Conservation (phyloP, 2,329 filamentous ascomycete genomes). For the Clarireedia monteithiana region DNA sequence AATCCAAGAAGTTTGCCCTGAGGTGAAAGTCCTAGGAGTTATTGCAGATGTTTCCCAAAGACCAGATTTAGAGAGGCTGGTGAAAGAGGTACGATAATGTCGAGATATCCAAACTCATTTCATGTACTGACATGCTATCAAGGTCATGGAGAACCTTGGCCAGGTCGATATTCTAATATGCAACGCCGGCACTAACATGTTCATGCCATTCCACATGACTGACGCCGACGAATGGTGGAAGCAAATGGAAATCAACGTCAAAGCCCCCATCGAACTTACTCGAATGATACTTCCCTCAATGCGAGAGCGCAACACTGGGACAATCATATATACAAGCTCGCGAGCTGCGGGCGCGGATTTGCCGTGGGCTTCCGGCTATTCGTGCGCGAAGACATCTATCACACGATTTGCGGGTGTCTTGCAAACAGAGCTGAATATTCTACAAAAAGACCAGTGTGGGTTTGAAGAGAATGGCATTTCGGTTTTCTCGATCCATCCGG, state of each 20-base stretch:
- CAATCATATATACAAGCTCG: constrained; percentile 17
- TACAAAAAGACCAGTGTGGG: constrained; percentile 10
- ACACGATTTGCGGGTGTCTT: constrained; percentile 16
- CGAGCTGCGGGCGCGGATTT: constrained; percentile 15
- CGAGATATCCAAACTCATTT: background rate
- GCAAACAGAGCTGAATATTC: constrained; percentile 14
- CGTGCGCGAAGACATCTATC: constrained; percentile 17
- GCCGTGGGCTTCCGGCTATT: constrained; percentile 16
- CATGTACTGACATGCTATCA: background rate
- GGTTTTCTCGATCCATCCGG: constrained; percentile 17
- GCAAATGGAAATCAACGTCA: constrained; percentile 17
- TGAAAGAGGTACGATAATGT: constrained; percentile 8
- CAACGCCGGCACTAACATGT: constrained; percentile 18
- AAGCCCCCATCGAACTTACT: constrained; percentile 15
- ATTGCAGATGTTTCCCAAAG: constrained; percentile 13
- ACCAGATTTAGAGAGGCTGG: constrained; percentile 10
- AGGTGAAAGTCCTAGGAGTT: constrained; percentile 12
- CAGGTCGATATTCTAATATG: constrained; percentile 16
- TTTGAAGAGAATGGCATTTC: constrained; percentile 13
- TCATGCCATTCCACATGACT: constrained; percentile 19
- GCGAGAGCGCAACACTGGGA: constrained; percentile 14
- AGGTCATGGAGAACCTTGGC: constrained; percentile 12
- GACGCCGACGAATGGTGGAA: constrained; percentile 16
- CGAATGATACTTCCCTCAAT: constrained; percentile 15
- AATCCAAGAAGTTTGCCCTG: background rate